Evolutionary conservation across 371 early-diverging fungal species (phyloP).

Genomic region (Mortierella sp.): DNA sequence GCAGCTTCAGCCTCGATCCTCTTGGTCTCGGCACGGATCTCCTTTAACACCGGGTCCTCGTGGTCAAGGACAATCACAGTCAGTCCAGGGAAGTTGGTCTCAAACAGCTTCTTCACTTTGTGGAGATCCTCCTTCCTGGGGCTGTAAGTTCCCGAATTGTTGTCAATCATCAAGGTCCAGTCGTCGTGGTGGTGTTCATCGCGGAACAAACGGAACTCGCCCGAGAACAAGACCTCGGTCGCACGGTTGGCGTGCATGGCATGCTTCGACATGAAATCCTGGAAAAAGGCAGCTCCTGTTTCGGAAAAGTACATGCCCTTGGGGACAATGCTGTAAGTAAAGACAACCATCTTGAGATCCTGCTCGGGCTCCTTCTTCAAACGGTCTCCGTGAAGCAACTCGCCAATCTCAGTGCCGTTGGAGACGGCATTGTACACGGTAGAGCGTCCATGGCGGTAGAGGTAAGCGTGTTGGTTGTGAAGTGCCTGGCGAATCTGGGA

Average conservation of each 20-base stretch:
- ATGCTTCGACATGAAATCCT: slow-evolving; percentile 59
- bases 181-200: slow-evolving; percentile 22
- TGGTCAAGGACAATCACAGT: slow-evolving; percentile 39
- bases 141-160: slow-evolving; percentile 55
- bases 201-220: slow-evolving; percentile 48
- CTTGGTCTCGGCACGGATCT: slow-evolving; percentile 46
- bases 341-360: slow-evolving; percentile 45
- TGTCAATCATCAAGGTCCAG: slow-evolving; percentile 56
- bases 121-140: slow-evolving; percentile 47
- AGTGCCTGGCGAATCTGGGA: slow-evolving; percentile 48
- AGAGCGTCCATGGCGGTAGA: slow-evolving; percentile 48
- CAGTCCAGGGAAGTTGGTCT: slow-evolving; percentile 48
- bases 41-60: slow-evolving; percentile 45
- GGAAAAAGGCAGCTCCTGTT: slow-evolving; percentile 56
- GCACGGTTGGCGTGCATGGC: slow-evolving; percentile 58
- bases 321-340: slow-evolving; percentile 49
- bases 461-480: slow-evolving; percentile 54
- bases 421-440: slow-evolving; percentile 27
- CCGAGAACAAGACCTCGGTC: slow-evolving; percentile 46
- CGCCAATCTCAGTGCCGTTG: slow-evolving; percentile 33
- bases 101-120: slow-evolving; percentile 43
- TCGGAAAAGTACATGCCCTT: slow-evolving; percentile 56
- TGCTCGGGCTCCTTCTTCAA: slow-evolving; percentile 28
- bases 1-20: slow-evolving; percentile 23
- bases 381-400: slow-evolving; percentile 41